Percentiles rank a stretch among this genome's conserved stretches.
Conservation (phyloP, 2,329 filamentous ascomycete species). For the Penicillium sp. region DNA sequence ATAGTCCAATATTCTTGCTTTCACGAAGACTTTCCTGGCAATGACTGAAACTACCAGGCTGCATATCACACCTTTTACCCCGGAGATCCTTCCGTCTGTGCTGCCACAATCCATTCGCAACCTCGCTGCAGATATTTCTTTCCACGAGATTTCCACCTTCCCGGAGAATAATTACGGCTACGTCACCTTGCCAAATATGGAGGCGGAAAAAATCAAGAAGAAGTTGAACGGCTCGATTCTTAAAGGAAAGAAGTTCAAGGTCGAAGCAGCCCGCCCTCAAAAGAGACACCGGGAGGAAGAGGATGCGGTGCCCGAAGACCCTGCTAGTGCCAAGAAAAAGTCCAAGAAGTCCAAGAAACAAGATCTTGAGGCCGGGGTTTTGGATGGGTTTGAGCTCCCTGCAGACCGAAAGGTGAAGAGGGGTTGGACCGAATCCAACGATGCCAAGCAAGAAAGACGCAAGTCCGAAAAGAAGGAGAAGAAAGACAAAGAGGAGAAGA, state of each 20-base stretch:
- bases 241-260: slow-evolving; percentile 78
- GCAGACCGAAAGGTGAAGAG: slow-evolving; percentile 78
- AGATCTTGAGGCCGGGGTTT: slow-evolving; percentile 40
- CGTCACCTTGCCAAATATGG: slow-evolving; percentile 74
- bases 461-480: slow-evolving; percentile 52
- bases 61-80: slow-evolving; percentile 83
- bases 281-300: slow-evolving; percentile 49
- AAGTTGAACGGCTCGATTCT: slow-evolving; percentile 85
- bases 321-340: slow-evolving; percentile 44
- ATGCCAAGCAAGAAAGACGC: slow-evolving; percentile 44
- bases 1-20: neutral
- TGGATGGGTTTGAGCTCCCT: slow-evolving; percentile 70
- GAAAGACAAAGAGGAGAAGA: slow-evolving; percentile 57
- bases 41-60: slow-evolving; percentile 56
- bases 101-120: slow-evolving; percentile 66
- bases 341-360: slow-evolving; percentile 54
- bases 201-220: slow-evolving; percentile 86
- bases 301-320: slow-evolving; percentile 39
- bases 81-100: slow-evolving; percentile 69
- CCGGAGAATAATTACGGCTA: slow-evolving; percentile 90
- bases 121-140: slow-evolving; percentile 77
- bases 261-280: slow-evolving; percentile 75
- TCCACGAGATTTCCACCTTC: slow-evolving; percentile 79
- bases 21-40: slow-evolving; percentile 12
- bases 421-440: slow-evolving; percentile 75